phyloP scores from a whole-genome alignment of 2,329 filamentous ascomycete genomes.

The Cyphellophora europaea region DNA sequence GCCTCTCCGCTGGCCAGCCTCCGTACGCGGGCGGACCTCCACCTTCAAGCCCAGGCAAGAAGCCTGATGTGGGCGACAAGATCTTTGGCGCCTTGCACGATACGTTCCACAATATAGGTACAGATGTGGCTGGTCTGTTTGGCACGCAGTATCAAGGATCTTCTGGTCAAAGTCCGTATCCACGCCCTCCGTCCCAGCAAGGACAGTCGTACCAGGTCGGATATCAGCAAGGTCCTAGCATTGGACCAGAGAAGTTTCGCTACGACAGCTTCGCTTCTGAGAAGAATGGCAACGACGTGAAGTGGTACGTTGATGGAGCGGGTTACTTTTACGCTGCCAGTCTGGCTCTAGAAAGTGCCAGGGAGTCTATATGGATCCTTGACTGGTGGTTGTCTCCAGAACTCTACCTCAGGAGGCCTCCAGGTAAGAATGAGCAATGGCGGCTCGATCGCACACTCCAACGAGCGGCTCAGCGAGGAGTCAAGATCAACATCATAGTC shows the following conservation, averaged over 20 bases:
- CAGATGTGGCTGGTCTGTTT: constrained; percentile 34
- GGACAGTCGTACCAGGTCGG: background rate
- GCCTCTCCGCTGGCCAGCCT: too few relatives aligned
- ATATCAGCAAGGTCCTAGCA: background rate
- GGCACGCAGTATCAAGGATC: constrained; percentile 17
- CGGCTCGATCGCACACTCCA: constrained; percentile 75
- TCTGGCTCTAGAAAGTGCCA: constrained; percentile 63
- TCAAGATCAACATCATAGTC: constrained; percentile 75
- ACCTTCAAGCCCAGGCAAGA: constrained; percentile 8
- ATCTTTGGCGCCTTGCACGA: constrained; percentile 42
- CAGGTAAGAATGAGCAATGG: constrained; percentile 71
- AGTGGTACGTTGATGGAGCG: constrained; percentile 79
- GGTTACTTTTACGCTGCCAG: constrained; percentile 79
- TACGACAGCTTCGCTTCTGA: constrained; percentile 58
- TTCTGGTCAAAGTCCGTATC: constrained; percentile 4
- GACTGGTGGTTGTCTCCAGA: constrained; percentile 86
- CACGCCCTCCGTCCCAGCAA: background rate
- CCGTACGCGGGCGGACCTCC: constrained; percentile 17
- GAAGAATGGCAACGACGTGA: constrained; percentile 58
- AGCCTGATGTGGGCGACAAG: constrained; percentile 23
- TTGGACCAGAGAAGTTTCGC: constrained; percentile 27
- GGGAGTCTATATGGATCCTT: constrained; percentile 68
- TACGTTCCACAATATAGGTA: constrained; percentile 37
- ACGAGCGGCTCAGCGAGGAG: constrained; percentile 72
- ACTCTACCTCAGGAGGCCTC: constrained; percentile 71